These are phyloP conservation scores for Diplodia corticola DNA, from an alignment of 2,329 filamentous ascomycete species.

Conservation along the genomic window DNA sequence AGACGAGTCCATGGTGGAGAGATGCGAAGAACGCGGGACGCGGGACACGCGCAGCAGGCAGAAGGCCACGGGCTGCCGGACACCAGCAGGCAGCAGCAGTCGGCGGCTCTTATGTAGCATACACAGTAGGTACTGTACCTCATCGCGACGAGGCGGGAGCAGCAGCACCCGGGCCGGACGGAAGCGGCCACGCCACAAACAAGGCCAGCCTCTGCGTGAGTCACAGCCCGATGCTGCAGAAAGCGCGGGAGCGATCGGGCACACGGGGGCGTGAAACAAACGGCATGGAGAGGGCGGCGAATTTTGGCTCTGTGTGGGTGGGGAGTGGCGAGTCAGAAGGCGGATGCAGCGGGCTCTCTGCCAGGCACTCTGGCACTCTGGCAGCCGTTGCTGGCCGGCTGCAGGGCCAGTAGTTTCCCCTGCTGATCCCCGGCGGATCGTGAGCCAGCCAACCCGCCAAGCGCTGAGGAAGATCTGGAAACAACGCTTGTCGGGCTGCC, in stretches of 20 bases:
- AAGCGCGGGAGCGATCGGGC: background rate
- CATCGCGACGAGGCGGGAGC: background rate
- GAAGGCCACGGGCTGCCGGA: background rate
- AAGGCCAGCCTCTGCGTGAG: background rate
- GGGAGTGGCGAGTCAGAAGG: background rate
- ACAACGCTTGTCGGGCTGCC: background rate
- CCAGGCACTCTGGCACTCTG: no score
- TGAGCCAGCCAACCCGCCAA: background rate
- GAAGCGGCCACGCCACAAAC: constrained; percentile 10
- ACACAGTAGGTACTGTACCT: no score
- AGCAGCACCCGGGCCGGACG: background rate
- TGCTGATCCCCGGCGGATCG: constrained; percentile 17
- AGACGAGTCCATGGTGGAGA: background rate
- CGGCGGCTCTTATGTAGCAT: background rate
- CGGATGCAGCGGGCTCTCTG: background rate
- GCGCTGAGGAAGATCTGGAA: constrained; percentile 1
- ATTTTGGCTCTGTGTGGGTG: background rate
- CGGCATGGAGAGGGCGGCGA: background rate
- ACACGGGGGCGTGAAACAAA: background rate
- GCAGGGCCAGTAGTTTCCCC: constrained; percentile 10
- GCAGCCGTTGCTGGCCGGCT: background rate
- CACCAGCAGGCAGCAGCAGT: background rate
- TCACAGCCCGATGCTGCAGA: background rate
- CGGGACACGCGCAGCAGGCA: background rate
- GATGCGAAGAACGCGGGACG: background rate